phyloP scores from a whole-genome alignment of 2,329 filamentous ascomycete genomes.

The Ceratocystis huliohia region DNA sequence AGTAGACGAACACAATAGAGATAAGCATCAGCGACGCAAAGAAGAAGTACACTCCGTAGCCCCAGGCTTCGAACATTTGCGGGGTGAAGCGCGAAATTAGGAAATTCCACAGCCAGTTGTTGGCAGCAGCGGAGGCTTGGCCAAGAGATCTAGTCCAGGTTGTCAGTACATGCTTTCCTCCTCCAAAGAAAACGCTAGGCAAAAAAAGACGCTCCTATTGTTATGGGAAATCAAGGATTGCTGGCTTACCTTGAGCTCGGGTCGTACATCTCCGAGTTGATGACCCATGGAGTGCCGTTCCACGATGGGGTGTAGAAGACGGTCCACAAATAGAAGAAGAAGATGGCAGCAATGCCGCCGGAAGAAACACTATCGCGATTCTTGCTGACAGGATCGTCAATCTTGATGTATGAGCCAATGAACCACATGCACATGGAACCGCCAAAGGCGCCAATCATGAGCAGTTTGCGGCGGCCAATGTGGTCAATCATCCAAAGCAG shows the following conservation, averaged over 20 bases:
- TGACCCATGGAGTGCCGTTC: constrained; percentile 60
- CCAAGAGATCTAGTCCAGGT: constrained; percentile 16
- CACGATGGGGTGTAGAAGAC: constrained; percentile 58
- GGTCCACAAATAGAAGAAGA: constrained; percentile 53
- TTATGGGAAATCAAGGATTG: constrained; percentile 37
- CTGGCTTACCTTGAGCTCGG: constrained; percentile 30
- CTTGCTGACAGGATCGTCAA: constrained; percentile 41
- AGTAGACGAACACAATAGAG: constrained; percentile 47
- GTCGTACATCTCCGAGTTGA: constrained; percentile 50
- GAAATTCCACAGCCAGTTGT: constrained; percentile 65
- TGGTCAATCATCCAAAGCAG: constrained; percentile 53
- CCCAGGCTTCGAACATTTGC: constrained; percentile 47
- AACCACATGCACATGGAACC: constrained; percentile 61
- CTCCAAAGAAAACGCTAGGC: constrained; percentile 40
- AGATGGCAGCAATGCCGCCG: constrained; percentile 56
- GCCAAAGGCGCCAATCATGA: constrained; percentile 54
- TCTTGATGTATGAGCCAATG: constrained; percentile 33
- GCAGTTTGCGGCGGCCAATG: constrained; percentile 56
- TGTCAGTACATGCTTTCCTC: not conserved
- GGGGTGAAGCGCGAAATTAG: constrained; percentile 55
- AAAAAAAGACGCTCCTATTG: constrained; percentile 37
- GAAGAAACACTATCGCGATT: constrained; percentile 24
- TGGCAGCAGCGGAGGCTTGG: constrained; percentile 51
- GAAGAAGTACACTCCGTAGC: constrained; percentile 52
- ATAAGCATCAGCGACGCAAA: constrained; percentile 51